Conservation (phyloP, 352 stramenopile genomes). For the Globisporangium cederbergense region DNA sequence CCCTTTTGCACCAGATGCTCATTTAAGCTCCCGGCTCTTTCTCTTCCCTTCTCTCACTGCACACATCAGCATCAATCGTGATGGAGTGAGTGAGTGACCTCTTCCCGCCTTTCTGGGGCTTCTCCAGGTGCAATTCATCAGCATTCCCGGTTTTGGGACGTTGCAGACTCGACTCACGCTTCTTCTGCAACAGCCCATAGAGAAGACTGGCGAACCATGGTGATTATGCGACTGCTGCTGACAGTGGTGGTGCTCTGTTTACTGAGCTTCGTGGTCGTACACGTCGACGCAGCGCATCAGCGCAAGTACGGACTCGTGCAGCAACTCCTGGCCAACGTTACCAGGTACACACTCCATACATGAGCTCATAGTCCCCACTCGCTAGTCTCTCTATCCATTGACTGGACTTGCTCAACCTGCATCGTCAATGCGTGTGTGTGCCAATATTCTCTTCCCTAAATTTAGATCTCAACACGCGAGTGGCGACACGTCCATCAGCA, state of each 20-base stretch:
- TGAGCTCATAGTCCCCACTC: not conserved
- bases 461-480: conserved; percentile 1
- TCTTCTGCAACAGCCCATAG: not conserved
- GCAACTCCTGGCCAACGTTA: conserved; percentile 11
- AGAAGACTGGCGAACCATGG: not conserved
- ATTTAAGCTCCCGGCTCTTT: too few relatives aligned
- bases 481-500: not conserved
- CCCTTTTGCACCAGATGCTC: too few relatives aligned
- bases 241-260: not conserved
- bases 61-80: too few relatives aligned
- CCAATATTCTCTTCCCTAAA: not conserved
- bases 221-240: not conserved
- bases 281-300: not conserved
- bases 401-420: not conserved
- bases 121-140: not conserved
- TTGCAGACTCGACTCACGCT: not conserved
- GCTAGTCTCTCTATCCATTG: not conserved
- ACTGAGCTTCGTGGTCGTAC: not conserved
- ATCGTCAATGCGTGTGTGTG: conserved; percentile 2
- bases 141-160: not conserved
- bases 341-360: not conserved
- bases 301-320: conserved; percentile 4
- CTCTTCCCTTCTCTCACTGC: too few relatives aligned
- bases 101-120: not conserved
- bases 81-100: too few relatives aligned